phyloP scores from a whole-genome alignment of 2,329 filamentous ascomycete species.

The Coleophoma crateriformis region DNA sequence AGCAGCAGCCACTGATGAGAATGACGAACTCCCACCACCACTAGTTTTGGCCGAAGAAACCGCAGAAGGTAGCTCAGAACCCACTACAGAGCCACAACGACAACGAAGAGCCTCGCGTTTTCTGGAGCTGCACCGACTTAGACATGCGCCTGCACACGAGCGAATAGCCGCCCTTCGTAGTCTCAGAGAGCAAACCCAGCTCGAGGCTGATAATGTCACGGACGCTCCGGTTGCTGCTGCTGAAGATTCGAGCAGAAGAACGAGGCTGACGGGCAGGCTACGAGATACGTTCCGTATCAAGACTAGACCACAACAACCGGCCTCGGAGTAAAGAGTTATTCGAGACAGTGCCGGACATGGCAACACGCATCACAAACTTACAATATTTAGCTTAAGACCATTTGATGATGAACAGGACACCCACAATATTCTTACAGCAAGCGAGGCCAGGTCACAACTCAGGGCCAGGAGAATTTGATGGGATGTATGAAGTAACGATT shows the following conservation, averaged over 20 bases:
- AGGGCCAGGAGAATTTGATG: no score
- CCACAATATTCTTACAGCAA: no score
- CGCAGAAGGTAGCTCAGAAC: conserved; percentile 1
- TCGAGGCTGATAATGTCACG: conserved; percentile 5
- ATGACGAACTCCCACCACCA: conserved; percentile 31
- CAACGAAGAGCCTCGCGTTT: conserved; percentile 42
- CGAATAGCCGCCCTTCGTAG: conserved; percentile 54
- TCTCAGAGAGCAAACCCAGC: conserved; percentile 32
- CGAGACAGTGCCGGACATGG: background rate
- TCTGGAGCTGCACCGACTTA: conserved; percentile 50
- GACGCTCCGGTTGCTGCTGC: conserved; percentile 3
- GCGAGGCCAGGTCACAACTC: no score
- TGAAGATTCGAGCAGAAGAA: conserved; percentile 19
- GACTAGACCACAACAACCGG: conserved; percentile 15
- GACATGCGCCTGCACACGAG: conserved; percentile 55
- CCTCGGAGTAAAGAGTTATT: background rate
- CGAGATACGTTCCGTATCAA: conserved; percentile 21
- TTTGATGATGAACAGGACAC: no score
- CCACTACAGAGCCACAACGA: conserved; percentile 27
- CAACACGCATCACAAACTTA: background rate
- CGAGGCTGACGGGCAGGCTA: conserved; percentile 20
- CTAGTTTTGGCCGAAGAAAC: conserved; percentile 23
- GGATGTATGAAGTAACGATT: no score
- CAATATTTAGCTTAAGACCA: no score
- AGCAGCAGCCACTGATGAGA: conserved; percentile 7